Percentiles rank a stretch among this genome's conserved stretches.
Evolutionary conservation across 306 rosid species (phyloP).

Genomic region (Canavalia ensiformis): DNA sequence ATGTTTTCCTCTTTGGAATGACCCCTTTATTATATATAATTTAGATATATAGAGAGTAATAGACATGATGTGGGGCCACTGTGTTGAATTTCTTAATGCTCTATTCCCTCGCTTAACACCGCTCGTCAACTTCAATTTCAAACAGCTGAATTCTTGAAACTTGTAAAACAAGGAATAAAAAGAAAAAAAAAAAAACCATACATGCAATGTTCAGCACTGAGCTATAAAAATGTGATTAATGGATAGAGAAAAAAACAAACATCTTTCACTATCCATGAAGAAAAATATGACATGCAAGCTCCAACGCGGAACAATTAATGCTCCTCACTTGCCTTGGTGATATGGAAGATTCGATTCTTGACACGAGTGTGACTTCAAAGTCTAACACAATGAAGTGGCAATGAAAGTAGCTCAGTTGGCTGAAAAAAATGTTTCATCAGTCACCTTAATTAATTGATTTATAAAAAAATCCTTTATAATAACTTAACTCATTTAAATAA

Average conservation of each 20-base stretch:
- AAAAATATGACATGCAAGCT: slow-evolving; percentile 63
- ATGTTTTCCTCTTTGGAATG: slow-evolving; percentile 41
- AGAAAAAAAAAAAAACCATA: slow-evolving; percentile 50
- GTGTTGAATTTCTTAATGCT: slow-evolving; percentile 48
- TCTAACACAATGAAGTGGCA: slow-evolving; percentile 45
- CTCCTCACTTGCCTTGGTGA: slow-evolving; percentile 48
- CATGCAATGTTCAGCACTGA: neutral
- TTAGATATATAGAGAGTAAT: neutral
- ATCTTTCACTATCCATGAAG: slow-evolving; percentile 60
- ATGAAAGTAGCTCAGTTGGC: neutral
- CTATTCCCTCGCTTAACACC: slow-evolving; percentile 50
- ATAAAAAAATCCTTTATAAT: no score
- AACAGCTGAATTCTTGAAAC: slow-evolving; percentile 59
- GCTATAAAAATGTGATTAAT: slow-evolving; percentile 1
- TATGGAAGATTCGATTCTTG: slow-evolving; percentile 73
- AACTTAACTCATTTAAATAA: neutral
- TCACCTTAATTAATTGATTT: neutral
- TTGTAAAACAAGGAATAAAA: slow-evolving; percentile 45
- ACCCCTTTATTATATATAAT: neutral
- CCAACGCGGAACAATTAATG: slow-evolving; percentile 62
- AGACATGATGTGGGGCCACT: slow-evolving; percentile 38
- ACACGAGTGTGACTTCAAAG: slow-evolving; percentile 58
- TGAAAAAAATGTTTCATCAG: neutral
- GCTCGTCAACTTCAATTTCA: slow-evolving; percentile 53
- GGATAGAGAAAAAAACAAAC: slow-evolving; percentile 66